Base-by-base conservation (phyloP, 768 basidiomycete genomes). In the Tulasnella sp. region DNA sequence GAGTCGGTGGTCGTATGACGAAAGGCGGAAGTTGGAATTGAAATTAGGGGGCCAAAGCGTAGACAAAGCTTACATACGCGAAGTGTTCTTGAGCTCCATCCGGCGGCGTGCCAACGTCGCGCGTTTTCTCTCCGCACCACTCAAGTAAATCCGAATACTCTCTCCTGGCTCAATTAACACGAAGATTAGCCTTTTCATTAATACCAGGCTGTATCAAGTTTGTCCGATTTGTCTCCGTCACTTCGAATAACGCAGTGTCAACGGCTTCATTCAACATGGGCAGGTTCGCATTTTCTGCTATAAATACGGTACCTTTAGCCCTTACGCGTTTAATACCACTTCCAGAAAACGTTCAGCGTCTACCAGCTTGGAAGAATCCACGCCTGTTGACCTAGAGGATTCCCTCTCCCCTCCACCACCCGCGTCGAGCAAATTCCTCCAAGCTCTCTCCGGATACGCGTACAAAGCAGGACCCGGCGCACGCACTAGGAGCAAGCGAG, bases 1-100 rank as follows among this genome's bases (percentile, higher is more conserved):
- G 57, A 55, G 20, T 37, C 35, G 75, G 55, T 61, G 55, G 46
- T 39, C 51, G 55, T 51, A 18, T 20, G 75, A 32, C 29, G 75
- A 37, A 57, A 20, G 75, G 32, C 35, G 74, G 46, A 32, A n/a
- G 55, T 76, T 61, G 55, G n/a, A 61, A 76, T 61, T 46, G 75
- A 32, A 55, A 69, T 61, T 76, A 40, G 75, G 75, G 40, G 42
- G 35, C 57, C 39, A 72, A 72, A 72, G 71, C 39, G 18, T 40
- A 40, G 71, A 40, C 71, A 72, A 35, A 67, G 71, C 71, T 72
- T 72, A 46, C 71, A 23, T 40, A 39, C 37, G 71, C 39, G 55
- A 29, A 7, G 6, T 67, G 61, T 35, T 67, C 26, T 26, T 29
- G 26, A 35, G 32, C 11, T 67, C n/a, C 26, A 67, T 67, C 61